Evolutionary conservation across 495 filamentous ascomycete species (phyloP).

Genomic region (Aspergillus ostianus): DNA sequence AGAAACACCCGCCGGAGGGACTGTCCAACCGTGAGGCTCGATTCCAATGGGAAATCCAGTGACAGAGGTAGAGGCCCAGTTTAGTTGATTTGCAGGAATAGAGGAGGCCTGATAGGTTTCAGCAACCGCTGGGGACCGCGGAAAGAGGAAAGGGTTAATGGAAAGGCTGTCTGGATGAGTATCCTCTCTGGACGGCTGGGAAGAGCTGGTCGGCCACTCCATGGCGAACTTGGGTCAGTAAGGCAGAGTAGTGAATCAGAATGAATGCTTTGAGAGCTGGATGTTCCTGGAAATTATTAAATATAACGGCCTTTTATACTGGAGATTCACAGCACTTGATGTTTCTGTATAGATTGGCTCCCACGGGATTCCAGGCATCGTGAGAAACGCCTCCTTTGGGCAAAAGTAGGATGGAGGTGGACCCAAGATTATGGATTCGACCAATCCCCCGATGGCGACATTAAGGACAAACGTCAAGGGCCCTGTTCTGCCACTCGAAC

Average conservation of each 20-base stretch:
- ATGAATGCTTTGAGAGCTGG: neutral
- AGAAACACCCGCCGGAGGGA: no score
- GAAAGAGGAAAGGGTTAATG: neutral
- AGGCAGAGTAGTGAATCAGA: conserved; percentile 1
- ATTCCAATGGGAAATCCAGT: no score
- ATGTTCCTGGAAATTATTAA: conserved; percentile 42
- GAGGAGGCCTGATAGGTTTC: neutral
- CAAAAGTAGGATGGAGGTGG: no score
- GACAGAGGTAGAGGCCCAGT: neutral
- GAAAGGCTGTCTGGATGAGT: neutral
- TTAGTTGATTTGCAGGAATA: neutral
- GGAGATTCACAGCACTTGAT: no score
- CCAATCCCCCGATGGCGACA: no score
- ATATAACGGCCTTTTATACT: neutral
- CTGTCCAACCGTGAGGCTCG: no score
- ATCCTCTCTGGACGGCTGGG: conserved; percentile 1
- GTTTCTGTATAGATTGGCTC: no score
- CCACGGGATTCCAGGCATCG: no score
- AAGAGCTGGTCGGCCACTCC: conserved; percentile 6
- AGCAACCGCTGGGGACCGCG: neutral
- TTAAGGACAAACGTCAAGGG: no score
- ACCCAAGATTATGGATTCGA: no score
- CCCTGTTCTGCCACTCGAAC: no score
- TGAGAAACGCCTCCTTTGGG: no score
- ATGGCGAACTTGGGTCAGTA: neutral